These are phyloP conservation scores for Allantophomopsis lycopodina DNA, from an alignment of 2,329 filamentous ascomycete species.

Conservation along the genomic window DNA sequence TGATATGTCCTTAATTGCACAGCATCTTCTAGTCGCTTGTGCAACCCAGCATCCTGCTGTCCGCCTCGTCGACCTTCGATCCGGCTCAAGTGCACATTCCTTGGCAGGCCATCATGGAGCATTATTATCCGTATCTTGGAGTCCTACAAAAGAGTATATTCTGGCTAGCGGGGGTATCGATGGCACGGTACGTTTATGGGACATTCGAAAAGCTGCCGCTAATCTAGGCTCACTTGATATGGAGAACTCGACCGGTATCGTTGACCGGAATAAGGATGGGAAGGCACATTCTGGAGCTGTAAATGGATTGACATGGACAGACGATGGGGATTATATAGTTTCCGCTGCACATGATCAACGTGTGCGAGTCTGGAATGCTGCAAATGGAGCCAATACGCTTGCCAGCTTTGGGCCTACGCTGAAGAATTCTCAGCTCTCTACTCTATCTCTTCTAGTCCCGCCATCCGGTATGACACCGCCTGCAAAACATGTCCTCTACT, in stretches of 20 bases:
- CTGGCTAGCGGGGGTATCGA: constrained; percentile 78
- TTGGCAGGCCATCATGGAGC: constrained; percentile 55
- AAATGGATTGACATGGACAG: constrained; percentile 76
- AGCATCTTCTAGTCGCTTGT: constrained; percentile 70
- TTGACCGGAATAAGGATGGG: constrained; percentile 33
- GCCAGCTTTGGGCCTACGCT: constrained; percentile 77
- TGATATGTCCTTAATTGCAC: constrained; percentile 58
- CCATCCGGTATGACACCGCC: constrained; percentile 44
- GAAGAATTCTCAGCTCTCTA: constrained; percentile 55
- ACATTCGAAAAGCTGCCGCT: constrained; percentile 66
- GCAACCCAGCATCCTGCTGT: constrained; percentile 78
- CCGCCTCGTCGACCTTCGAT: constrained; percentile 73
- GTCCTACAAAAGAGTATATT: constrained; percentile 64
- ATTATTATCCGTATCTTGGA: constrained; percentile 65
- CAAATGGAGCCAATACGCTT: constrained; percentile 72
- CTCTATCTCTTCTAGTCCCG: constrained; percentile 45
- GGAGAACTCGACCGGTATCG: constrained; percentile 65
- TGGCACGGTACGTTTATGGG: constrained; percentile 74
- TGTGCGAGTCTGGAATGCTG: constrained; percentile 77
- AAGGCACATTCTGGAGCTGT: constrained; percentile 70
- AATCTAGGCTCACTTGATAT: constrained; percentile 69
- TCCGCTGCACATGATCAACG: constrained; percentile 73
- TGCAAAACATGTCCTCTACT: constrained; percentile 57
- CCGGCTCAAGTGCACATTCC: constrained; percentile 61
- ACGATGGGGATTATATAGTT: constrained; percentile 63